Conservation (phyloP, 345 rosid genomes). For the Populus simonii region DNA sequence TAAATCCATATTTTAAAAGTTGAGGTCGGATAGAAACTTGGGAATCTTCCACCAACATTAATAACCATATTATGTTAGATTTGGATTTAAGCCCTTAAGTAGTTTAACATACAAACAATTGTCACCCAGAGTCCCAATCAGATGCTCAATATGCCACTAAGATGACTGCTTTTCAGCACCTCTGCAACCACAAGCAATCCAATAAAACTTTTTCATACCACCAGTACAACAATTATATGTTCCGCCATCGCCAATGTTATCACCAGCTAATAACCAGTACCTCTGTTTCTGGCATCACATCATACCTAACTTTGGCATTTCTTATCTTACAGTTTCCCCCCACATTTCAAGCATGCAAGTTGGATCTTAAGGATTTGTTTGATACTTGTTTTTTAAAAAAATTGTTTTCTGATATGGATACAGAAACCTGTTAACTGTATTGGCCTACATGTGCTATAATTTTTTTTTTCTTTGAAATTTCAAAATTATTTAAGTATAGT, state of each 20-base stretch:
- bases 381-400: not conserved
- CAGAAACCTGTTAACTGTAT: too few species aligned
- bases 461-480: too few species aligned
- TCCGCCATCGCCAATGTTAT: not conserved
- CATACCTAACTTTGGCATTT: not conserved
- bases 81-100: not conserved
- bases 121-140: not conserved
- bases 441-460: too few species aligned
- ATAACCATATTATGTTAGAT: not conserved
- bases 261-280: not conserved
- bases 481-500: too few species aligned
- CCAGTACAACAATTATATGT: not conserved
- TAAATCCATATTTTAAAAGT: not conserved
- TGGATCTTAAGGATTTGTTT: not conserved
- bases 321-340: not conserved
- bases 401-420: not conserved
- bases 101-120: not conserved
- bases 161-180: not conserved
- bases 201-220: not conserved
- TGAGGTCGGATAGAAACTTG: not conserved
- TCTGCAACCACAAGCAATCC: not conserved
- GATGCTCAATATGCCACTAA: not conserved
- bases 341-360: not conserved
- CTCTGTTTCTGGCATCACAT: not conserved
- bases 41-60: not conserved